Evolutionary conservation across 345 rosid species (phyloP).

Genomic region (Eucalyptus camaldulensis): DNA sequence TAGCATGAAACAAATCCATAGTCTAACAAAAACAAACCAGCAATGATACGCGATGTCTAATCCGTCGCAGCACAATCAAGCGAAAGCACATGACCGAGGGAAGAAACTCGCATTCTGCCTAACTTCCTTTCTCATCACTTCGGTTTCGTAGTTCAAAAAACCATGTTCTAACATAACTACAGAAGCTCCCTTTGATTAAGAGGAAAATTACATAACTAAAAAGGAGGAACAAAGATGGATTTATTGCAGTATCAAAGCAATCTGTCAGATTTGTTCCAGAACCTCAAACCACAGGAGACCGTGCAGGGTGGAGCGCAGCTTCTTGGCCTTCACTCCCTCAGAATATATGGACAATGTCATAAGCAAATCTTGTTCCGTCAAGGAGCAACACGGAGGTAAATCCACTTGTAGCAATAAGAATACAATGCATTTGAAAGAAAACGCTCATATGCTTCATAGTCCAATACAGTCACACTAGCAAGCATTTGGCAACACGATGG

Average conservation of each 20-base stretch:
- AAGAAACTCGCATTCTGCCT: background rate
- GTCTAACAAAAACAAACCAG: background rate
- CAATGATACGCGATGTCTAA: background rate
- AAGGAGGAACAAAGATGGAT: background rate
- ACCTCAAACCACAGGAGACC: background rate
- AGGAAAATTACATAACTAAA: background rate
- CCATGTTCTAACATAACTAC: background rate
- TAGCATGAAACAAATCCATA: background rate
- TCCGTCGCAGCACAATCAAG: background rate
- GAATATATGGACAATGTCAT: slow-evolving; percentile 94
- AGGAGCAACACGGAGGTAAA: background rate
- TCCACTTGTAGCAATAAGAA: background rate
- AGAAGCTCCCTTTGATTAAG: background rate
- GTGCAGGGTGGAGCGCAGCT: background rate
- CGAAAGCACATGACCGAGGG: background rate
- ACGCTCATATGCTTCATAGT: background rate
- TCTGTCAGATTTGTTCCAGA: background rate
- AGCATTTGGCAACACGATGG: background rate
- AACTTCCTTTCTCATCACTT: background rate
- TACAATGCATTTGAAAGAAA: background rate
- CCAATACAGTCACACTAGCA: background rate
- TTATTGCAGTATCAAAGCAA: background rate
- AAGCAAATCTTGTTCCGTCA: slow-evolving; percentile 62
- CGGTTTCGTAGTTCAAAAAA: background rate
- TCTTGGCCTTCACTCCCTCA: slow-evolving; percentile 9